A percentile compares a stretch with the other conserved stretches of the same genome.
Conservation (phyloP, 169 alveolate genomes). For the Plasmodium gaboni region DNA sequence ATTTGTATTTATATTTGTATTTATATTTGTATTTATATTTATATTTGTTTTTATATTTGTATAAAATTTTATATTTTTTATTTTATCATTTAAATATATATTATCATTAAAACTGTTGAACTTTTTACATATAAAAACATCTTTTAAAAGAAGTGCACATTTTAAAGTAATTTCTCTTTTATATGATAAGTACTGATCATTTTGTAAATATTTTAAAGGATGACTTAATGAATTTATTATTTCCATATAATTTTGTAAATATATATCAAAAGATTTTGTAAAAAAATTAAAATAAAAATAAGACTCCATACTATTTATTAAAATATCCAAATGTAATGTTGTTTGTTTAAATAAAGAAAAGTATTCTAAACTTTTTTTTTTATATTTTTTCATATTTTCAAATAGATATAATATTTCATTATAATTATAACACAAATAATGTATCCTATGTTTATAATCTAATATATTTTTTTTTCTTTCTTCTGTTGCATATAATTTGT, state of each 20-base stretch:
- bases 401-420: slow-evolving; percentile 30
- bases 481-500: neutral
- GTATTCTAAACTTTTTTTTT: slow-evolving; percentile 45
- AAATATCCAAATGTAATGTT: slow-evolving; percentile 68
- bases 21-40: neutral
- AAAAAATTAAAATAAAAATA: slow-evolving; percentile 69
- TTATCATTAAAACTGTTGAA: slow-evolving; percentile 48
- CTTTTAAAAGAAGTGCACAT: slow-evolving; percentile 56
- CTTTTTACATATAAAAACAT: slow-evolving; percentile 55
- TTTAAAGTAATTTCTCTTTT: slow-evolving; percentile 47
- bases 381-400: slow-evolving; percentile 68
- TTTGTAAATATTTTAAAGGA: slow-evolving; percentile 45
- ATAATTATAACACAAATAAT: slow-evolving; percentile 50
- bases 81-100: slow-evolving; percentile 17
- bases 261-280: slow-evolving; percentile 49
- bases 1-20: slow-evolving; percentile 19
- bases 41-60: too few relatives aligned
- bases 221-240: slow-evolving; percentile 35
- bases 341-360: slow-evolving; percentile 60
- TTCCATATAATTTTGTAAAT: slow-evolving; percentile 27
- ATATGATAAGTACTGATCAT: slow-evolving; percentile 46
- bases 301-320: slow-evolving; percentile 52
- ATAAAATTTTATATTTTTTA: too few relatives aligned
- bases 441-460: slow-evolving; percentile 9
- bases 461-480: slow-evolving; percentile 3